Conservation (phyloP, 1,139 yeast species). For the Yamadazyma mexicana region DNA sequence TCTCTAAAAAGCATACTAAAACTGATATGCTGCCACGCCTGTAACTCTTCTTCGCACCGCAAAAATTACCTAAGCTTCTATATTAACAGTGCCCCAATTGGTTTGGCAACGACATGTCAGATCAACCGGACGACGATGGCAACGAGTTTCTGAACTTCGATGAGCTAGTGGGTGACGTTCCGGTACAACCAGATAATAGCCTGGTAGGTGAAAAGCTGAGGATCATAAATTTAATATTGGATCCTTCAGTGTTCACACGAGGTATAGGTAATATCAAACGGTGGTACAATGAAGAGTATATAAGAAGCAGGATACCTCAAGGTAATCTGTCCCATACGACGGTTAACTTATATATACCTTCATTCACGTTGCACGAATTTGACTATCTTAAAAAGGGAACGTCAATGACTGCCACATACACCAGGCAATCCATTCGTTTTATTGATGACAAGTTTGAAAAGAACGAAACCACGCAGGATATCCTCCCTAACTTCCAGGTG, state of each 20-base stretch:
- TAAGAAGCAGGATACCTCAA: conserved; percentile 6
- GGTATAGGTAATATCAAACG: conserved; percentile 61
- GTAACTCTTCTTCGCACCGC: not conserved
- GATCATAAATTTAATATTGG: conserved; percentile 45
- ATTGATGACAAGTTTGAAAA: conserved; percentile 44
- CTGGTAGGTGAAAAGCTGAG: not conserved
- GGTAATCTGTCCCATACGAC: conserved; percentile 18
- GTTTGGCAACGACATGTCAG: not conserved
- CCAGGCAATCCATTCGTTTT: conserved; percentile 56
- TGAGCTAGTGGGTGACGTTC: conserved; percentile 1
- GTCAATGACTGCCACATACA: conserved; percentile 55
- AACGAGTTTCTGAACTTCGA: conserved; percentile 1
- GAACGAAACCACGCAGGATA: conserved; percentile 5
- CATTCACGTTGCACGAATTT: conserved; percentile 57
- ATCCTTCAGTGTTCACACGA: conserved; percentile 58
- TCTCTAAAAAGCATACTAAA: too few relatives aligned
- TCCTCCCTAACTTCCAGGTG: conserved; percentile 13
- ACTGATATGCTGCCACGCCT: too few relatives aligned
- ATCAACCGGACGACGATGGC: not conserved
- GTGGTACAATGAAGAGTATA: conserved; percentile 43
- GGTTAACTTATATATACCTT: conserved; percentile 45
- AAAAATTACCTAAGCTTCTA: not conserved
- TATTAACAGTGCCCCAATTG: not conserved
- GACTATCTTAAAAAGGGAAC: conserved; percentile 55
- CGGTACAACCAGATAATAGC: not conserved